Percentiles rank a stretch among this genome's conserved stretches.
These are phyloP conservation scores for Phaeosphaeriaceae sp. DNA, from an alignment of 2,329 filamentous ascomycete species.

Conservation along the genomic window DNA sequence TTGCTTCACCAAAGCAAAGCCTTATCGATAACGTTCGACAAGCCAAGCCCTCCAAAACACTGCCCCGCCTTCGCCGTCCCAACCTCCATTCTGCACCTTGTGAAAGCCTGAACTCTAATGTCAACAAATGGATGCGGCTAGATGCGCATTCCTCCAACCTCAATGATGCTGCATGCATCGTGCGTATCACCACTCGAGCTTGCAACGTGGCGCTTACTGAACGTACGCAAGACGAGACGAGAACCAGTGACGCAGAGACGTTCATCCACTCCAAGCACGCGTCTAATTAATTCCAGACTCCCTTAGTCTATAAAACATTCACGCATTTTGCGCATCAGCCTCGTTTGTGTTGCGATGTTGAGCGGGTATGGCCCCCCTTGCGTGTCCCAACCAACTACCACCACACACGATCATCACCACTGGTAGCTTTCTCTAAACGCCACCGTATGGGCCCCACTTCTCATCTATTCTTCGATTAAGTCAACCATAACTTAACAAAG, in stretches of 20 bases:
- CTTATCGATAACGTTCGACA: constrained; percentile 11
- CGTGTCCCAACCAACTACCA: constrained; percentile 9
- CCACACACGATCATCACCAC: neutral
- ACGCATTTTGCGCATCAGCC: constrained; percentile 28
- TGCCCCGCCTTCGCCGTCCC: no score
- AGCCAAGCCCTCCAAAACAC: no score
- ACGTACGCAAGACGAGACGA: constrained; percentile 1
- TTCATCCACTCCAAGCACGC: constrained; percentile 16
- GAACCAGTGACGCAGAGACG: constrained; percentile 7
- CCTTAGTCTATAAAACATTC: constrained; percentile 16
- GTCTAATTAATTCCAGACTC: constrained; percentile 30
- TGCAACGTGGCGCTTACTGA: constrained; percentile 1
- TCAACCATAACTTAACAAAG: constrained; percentile 9
- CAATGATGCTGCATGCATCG: no score
- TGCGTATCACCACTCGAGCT: no score
- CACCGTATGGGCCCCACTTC: constrained; percentile 9
- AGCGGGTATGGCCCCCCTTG: constrained; percentile 14
- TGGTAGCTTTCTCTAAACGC: constrained; percentile 4
- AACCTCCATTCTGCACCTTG: no score
- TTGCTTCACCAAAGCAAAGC: neutral
- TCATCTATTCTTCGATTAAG: constrained; percentile 17
- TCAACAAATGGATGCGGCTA: no score
- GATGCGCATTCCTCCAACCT: no score
- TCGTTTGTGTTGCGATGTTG: constrained; percentile 27
- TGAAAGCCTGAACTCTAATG: no score